A percentile compares a stretch with the other conserved stretches of the same genome.
Evolutionary conservation across 352 stramenopile species (phyloP).

Genomic region (Plasmopara viticola): DNA sequence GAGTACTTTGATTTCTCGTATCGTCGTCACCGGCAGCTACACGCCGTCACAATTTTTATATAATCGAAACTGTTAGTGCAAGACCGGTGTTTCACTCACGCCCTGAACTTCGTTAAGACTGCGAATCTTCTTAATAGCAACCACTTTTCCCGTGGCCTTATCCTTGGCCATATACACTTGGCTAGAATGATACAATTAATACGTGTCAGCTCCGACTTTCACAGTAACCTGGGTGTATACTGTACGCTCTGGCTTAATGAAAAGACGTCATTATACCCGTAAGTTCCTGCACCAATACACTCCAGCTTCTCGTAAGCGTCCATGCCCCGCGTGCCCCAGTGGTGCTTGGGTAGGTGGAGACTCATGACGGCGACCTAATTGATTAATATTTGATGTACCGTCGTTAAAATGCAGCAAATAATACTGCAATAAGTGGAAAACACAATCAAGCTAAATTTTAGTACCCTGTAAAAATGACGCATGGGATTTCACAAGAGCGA

Average conservation of each 20-base stretch:
- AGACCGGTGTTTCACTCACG: slow-evolving; percentile 32
- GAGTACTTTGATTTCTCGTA: slow-evolving; percentile 98
- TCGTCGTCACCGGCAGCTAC: slow-evolving; percentile 91
- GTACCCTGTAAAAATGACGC: too few relatives aligned
- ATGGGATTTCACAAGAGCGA: too few relatives aligned
- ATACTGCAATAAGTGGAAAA: too few relatives aligned
- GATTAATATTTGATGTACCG: background rate
- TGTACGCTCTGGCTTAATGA: background rate
- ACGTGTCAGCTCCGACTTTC: too few relatives aligned
- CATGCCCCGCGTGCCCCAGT: slow-evolving; percentile 78
- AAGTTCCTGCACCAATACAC: slow-evolving; percentile 86
- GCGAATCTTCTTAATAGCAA: slow-evolving; percentile 89
- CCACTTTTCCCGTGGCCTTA: slow-evolving; percentile 74
- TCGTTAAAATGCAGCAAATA: too few relatives aligned
- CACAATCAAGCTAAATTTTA: too few relatives aligned
- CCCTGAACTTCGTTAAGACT: slow-evolving; percentile 87
- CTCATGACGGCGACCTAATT: slow-evolving; percentile 44
- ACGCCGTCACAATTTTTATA: background rate
- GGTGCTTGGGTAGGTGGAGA: slow-evolving; percentile 78
- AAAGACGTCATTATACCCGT: slow-evolving; percentile 43
- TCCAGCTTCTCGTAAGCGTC: slow-evolving; percentile 87
- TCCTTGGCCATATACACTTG: slow-evolving; percentile 88
- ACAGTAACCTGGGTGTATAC: background rate
- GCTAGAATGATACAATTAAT: slow-evolving; percentile 19
- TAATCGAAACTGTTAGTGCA: too few relatives aligned